A percentile compares a stretch with the other conserved stretches of the same genome.
These are phyloP conservation scores for Dittrichia graveolens DNA, from an alignment of 129 eudicot species.

Conservation along the genomic window DNA sequence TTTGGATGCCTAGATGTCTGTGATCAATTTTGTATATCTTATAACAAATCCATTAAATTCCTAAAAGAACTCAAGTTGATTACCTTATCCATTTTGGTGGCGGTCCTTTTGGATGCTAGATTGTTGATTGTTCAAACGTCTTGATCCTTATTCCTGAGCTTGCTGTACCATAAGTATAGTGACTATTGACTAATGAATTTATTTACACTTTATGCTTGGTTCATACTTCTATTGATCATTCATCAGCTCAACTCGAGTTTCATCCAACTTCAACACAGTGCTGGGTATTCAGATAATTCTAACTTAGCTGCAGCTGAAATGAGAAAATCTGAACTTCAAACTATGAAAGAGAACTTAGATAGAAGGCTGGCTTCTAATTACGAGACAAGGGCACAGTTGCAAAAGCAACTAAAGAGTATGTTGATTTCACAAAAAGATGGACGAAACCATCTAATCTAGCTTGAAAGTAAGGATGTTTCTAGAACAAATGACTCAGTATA, in stretches of 20 bases:
- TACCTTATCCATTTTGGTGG: no score
- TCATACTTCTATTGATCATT: constrained; percentile 16
- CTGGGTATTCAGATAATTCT: constrained; percentile 32
- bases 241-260: constrained; percentile 50
- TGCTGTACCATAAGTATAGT: not conserved
- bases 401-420: constrained; percentile 53
- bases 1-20: not conserved
- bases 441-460: constrained; percentile 15
- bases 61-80: constrained; percentile 5
- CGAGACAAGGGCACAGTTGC: constrained; percentile 45
- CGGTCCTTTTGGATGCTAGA: no score
- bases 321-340: constrained; percentile 53
- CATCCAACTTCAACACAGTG: constrained; percentile 46
- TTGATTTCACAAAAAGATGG: constrained; percentile 35
- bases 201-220: constrained; percentile 8
- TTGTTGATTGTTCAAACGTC: not conserved
- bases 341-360: constrained; percentile 41
- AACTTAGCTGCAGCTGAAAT: constrained; percentile 56
- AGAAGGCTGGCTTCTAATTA: constrained; percentile 50
- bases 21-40: not conserved
- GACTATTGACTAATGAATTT: not conserved
- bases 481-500: not conserved
- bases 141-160: not conserved
- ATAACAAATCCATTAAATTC: not conserved
- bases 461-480: constrained; percentile 14